These are phyloP conservation scores for Trichophyton equinum DNA, from an alignment of 2,329 filamentous ascomycete species.

Conservation along the genomic window DNA sequence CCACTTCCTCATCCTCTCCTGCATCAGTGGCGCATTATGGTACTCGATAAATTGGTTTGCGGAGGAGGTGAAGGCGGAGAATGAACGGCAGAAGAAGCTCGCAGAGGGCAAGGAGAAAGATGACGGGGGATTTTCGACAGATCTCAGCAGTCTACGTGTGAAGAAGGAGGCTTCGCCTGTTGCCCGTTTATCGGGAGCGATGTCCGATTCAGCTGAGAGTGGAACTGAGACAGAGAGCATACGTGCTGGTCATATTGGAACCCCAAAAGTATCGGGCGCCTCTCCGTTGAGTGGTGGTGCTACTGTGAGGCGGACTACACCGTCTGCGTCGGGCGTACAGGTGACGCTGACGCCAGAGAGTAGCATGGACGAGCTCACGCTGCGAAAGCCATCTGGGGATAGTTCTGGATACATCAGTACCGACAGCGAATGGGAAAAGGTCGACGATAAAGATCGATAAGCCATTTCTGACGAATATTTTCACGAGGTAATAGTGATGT, in stretches of 20 bases:
- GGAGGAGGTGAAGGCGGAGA: constrained; percentile 39
- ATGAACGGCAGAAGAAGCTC: constrained; percentile 38
- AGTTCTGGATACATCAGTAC: constrained; percentile 55
- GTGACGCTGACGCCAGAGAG: not conserved
- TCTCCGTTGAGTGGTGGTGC: not conserved
- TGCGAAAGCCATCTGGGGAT: constrained; percentile 31
- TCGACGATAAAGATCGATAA: constrained; percentile 54
- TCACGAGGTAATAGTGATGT: not conserved
- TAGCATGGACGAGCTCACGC: constrained; percentile 27
- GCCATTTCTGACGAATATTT: not conserved
- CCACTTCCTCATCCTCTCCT: constrained; percentile 73
- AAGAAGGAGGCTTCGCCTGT: constrained; percentile 12
- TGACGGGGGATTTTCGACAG: constrained; percentile 6
- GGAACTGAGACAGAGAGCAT: constrained; percentile 34
- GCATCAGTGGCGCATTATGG: constrained; percentile 74
- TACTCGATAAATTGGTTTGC: constrained; percentile 97
- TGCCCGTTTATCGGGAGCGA: constrained; percentile 17
- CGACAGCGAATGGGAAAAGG: constrained; percentile 96
- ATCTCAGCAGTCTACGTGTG: constrained; percentile 8
- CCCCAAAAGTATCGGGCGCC: not conserved
- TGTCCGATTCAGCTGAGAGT: constrained; percentile 28
- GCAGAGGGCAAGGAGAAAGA: constrained; percentile 33
- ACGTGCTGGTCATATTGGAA: constrained; percentile 12
- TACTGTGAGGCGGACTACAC: constrained; percentile 27
- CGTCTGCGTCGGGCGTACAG: constrained; percentile 24